These are phyloP conservation scores for Neospora caninum DNA, from an alignment of 169 alveolate species.

Conservation along the genomic window DNA sequence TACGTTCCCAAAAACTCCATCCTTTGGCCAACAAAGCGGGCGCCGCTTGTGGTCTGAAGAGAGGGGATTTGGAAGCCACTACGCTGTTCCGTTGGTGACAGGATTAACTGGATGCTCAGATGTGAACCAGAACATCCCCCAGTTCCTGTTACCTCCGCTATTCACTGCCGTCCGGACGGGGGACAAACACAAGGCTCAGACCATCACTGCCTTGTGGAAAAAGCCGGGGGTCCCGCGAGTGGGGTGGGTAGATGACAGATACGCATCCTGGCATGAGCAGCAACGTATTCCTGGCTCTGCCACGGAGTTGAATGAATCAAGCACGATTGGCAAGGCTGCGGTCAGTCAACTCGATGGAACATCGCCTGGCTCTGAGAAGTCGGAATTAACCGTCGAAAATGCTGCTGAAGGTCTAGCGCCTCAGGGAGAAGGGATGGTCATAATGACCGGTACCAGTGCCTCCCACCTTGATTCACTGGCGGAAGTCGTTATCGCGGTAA, in stretches of 20 bases:
- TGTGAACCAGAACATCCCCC: neutral
- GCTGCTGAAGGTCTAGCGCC: constrained; percentile 80
- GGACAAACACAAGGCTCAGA: constrained; percentile 22
- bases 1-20: neutral
- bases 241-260: constrained; percentile 20
- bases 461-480: constrained; percentile 44
- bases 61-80: neutral
- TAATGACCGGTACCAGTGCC: constrained; percentile 33
- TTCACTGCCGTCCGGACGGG: constrained; percentile 31
- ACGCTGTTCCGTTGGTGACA: neutral
- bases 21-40: neutral
- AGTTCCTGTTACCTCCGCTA: constrained; percentile 2
- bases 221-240: constrained; percentile 28
- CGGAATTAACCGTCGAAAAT: neutral
- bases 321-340: neutral
- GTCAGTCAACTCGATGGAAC: neutral
- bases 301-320: constrained; percentile 29
- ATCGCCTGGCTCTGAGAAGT: neutral
- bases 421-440: constrained; percentile 66
- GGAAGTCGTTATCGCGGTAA: neutral
- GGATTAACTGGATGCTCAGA: neutral
- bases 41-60: neutral
- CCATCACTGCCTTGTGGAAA: constrained; percentile 19
- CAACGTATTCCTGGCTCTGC: neutral
- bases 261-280: neutral